Conservation (phyloP, 129 eudicot genomes). For the Escallonia herrerae region DNA sequence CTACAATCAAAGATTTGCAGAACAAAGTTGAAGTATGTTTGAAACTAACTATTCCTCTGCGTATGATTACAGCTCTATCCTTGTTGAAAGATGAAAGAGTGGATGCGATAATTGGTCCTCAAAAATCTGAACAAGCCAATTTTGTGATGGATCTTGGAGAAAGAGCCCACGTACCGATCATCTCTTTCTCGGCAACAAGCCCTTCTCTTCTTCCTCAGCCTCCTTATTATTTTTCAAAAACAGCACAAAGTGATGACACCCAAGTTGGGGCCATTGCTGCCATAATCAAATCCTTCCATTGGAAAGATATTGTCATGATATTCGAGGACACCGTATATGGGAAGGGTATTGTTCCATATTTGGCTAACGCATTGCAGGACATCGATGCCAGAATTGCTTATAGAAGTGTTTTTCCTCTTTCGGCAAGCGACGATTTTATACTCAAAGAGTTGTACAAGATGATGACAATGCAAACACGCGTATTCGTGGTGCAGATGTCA, state of each 20-base stretch:
- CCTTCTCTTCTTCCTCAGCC: background rate
- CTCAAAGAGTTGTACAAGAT: too few relatives aligned
- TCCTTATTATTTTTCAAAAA: slow-evolving; percentile 7
- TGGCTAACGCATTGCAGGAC: too few relatives aligned
- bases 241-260: slow-evolving; percentile 10
- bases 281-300: background rate
- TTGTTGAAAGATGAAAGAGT: slow-evolving; percentile 4
- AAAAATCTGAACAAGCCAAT: slow-evolving; percentile 9
- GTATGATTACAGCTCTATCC: slow-evolving; percentile 2
- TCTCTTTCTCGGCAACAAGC: slow-evolving; percentile 16
- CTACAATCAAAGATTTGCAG: too few relatives aligned
- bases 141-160: slow-evolving; percentile 13
- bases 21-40: too few relatives aligned
- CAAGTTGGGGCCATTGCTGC: slow-evolving; percentile 11
- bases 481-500: too few relatives aligned
- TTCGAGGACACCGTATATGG: too few relatives aligned
- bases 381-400: too few relatives aligned
- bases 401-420: too few relatives aligned
- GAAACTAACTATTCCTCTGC: too few relatives aligned
- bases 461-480: too few relatives aligned
- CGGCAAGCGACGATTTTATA: too few relatives aligned
- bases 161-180: slow-evolving; percentile 12
- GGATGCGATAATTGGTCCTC: slow-evolving; percentile 14
- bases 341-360: too few relatives aligned
- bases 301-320: background rate